Evolutionary conservation across 805 yeast species (phyloP).

Genomic region (Kazachstania taianensis): DNA sequence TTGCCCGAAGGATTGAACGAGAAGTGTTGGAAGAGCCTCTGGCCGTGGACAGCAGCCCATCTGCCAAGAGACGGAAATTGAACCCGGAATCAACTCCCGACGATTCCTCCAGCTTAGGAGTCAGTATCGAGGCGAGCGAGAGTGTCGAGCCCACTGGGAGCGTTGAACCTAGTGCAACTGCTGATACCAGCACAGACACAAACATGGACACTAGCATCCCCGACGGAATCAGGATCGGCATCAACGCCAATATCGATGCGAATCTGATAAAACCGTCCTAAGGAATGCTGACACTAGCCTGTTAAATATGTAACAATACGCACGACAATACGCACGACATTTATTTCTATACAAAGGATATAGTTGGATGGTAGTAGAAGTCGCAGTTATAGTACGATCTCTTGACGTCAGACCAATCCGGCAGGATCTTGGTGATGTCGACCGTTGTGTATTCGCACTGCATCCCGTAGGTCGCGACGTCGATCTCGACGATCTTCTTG

Average conservation of each 20-base stretch:
- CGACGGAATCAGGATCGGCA: no score
- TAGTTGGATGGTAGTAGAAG: conserved; percentile 27
- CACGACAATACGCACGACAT: not conserved
- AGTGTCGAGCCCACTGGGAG: not conserved
- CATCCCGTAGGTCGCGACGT: conserved; percentile 71
- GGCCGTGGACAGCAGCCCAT: not conserved
- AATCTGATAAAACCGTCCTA: no score
- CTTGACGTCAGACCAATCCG: conserved; percentile 28
- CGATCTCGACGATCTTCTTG: conserved; percentile 69
- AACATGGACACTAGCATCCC: no score
- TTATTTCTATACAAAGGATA: conserved; percentile 9
- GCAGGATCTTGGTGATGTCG: conserved; percentile 15
- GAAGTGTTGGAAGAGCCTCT: conserved; percentile 17
- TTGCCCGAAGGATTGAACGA: conserved; percentile 22
- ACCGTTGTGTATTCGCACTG: conserved; percentile 39
- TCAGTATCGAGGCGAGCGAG: not conserved
- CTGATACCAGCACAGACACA: no score
- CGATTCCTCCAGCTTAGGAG: not conserved
- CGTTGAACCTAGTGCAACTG: no score
- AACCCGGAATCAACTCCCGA: no score
- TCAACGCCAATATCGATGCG: no score
- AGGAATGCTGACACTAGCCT: not conserved
- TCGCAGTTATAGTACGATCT: conserved; percentile 29
- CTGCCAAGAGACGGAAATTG: conserved; percentile 7
- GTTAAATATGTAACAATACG: not conserved